These are phyloP conservation scores for Dunaliella salina DNA, from an alignment of 163 green algal species.

Conservation along the genomic window DNA sequence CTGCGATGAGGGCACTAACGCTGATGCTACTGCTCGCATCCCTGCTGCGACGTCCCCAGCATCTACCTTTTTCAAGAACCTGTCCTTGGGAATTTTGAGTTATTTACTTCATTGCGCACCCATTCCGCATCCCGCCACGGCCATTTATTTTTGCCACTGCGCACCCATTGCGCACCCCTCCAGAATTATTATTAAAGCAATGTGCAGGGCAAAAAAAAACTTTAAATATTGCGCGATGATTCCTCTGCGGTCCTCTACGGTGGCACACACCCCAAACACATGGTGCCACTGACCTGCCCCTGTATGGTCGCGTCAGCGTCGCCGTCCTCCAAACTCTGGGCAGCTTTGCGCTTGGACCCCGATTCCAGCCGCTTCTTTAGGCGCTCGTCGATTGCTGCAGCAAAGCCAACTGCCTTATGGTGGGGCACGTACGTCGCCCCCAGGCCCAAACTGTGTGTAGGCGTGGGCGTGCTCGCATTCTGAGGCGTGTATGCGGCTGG, in stretches of 20 bases:
- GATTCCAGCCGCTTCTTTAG: conserved; percentile 4
- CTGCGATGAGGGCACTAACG: too few relatives aligned
- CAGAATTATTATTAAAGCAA: too few relatives aligned
- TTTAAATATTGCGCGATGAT: not conserved
- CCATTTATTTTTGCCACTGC: too few relatives aligned
- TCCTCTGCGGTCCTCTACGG: not conserved
- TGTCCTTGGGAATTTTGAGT: too few relatives aligned
- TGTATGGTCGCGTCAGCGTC: not conserved
- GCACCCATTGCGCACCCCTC: too few relatives aligned
- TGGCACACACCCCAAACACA: not conserved
- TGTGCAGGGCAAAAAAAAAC: not conserved
- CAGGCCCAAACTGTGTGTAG: conserved; percentile 24
- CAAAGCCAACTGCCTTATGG: conserved; percentile 22
- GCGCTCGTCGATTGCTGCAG: not conserved
- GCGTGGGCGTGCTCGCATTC: not conserved
- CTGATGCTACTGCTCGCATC: too few relatives aligned
- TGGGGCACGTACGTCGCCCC: conserved; percentile 38
- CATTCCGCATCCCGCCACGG: too few relatives aligned
- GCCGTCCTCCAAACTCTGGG: not conserved
- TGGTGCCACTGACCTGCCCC: not conserved
- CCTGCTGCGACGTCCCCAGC: too few relatives aligned
- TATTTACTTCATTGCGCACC: too few relatives aligned
- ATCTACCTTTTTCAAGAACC: too few relatives aligned
- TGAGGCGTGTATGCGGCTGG: not conserved
- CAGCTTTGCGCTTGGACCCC: not conserved